Base-by-base conservation (phyloP, 1,139 yeast species). In the Geotrichum klebahnii region DNA sequence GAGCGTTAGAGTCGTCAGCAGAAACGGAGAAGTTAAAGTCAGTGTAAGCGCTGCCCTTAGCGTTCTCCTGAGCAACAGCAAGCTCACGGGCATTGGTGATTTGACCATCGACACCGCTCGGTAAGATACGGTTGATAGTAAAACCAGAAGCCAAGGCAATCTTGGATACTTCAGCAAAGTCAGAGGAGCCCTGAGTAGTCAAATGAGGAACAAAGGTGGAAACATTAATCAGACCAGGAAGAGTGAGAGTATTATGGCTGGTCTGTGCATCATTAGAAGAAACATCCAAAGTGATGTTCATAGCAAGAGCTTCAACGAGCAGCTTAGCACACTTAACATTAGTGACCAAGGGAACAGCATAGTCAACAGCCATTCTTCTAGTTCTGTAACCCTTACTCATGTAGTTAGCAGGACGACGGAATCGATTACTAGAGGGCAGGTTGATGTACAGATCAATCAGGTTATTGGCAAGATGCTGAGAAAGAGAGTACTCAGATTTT, bases 361-460 rank as follows among this genome's bases (percentile, higher is more conserved):
- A 94, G 71, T 94, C 99, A 59, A 94, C 97, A 60, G 99, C 98
- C 97, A 94, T 86, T 77, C 99, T 94, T 78, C 99, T 95, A 50
- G 97, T 87, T 72, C 82, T 84, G 78, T 94, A 94, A 69, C 98
- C 99, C 75, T 87, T 89, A 33, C 96, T 87, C 79, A 92, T 89
- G 73, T 92, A 94, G 55, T 92, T 86, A 51, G 98, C 97, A 55
- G 99, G 98, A 73, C 99, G 89, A 70, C 98, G 86, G 82, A 88
- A 92, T 68, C 97, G 80, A 77, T 94, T 94, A 52, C 96, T 77
- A 57, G 97, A 90, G 58, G 98, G 98, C 74, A 94, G 77, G 74
- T 94, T 94, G 73, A 94, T 83, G 78, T 94, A 94, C 67, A 94
- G 75, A 67, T 94, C 98, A 68, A 94, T 94, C 78, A 89, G 77